Conservation (phyloP, 2,329 filamentous ascomycete genomes). For the Cucurbitaria berberidis region DNA sequence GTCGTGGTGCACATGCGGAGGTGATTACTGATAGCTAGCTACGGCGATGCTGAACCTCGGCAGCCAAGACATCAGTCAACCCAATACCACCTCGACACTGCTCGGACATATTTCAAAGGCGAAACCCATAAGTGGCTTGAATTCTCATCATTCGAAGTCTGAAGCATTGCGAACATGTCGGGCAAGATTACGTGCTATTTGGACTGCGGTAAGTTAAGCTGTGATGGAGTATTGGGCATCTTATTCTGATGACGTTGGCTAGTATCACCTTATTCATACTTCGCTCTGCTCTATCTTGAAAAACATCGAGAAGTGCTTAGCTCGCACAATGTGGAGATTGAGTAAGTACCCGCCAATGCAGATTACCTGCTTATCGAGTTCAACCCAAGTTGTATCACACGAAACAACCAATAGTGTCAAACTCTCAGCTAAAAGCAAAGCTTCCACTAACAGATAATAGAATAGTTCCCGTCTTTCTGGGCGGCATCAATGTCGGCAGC, state of each 20-base stretch:
- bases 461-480: slow-evolving; percentile 73
- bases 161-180: slow-evolving; percentile 54
- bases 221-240: not conserved
- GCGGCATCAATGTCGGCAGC: slow-evolving; percentile 53
- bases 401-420: not conserved
- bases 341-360: slow-evolving; percentile 59
- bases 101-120: not conserved
- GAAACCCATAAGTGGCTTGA: not conserved
- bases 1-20: slow-evolving; percentile 1
- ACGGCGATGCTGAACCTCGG: slow-evolving; percentile 28
- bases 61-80: slow-evolving; percentile 21
- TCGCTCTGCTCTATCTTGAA: slow-evolving; percentile 63
- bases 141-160: slow-evolving; percentile 17
- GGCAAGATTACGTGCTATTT: slow-evolving; percentile 70
- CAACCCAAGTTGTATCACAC: not conserved
- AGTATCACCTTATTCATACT: slow-evolving; percentile 69
- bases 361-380: not conserved
- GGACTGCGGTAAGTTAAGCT: slow-evolving; percentile 64
- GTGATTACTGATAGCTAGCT: slow-evolving; percentile 28
- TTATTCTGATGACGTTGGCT: slow-evolving; percentile 10
- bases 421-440: not conserved
- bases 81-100: not conserved
- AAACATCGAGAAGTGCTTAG: slow-evolving; percentile 62
- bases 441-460: slow-evolving; percentile 50
- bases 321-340: slow-evolving; percentile 66